Base-by-base conservation (phyloP, 352 stramenopile genomes). In the Globisporangium paroecandrum region DNA sequence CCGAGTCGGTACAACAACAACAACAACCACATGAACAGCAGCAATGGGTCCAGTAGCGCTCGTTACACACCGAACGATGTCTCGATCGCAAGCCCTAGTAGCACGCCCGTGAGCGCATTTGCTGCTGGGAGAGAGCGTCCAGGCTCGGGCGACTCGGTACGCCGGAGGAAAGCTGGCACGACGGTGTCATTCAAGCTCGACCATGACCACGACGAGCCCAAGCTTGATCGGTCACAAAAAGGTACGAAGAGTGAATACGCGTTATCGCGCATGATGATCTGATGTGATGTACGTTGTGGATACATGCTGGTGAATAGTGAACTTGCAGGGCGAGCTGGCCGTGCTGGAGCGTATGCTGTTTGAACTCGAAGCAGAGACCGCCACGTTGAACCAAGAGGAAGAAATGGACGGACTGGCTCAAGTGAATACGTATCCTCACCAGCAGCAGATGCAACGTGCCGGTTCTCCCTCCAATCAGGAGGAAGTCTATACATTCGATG, bases 291-390 rank as follows among this genome's bases (percentile, higher is more conserved):
- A n/a, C 58, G 22, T 13, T 9, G 1, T 41, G 25, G 8, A 6
- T 63, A 27, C 36, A 38, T 54, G 15, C 22, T 24, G 15, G 10
- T 46, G 32, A 25, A 5, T 38, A 68, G 75, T 62, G 4, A 70
- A 49, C 22, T 32, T 84, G n/a, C 75, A 80, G 46, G 61, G 67
- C 0, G 75, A 84, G 68, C 64, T 84, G 51, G 72, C 73, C 4
- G 61, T 76, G 68, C 66, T 84, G 29, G 77, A 84, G 68, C 69
- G 34, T 27, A 84, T 84, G 77, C 47, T 84, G 41, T 67, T 57
- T 56, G 72, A 78, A 22, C 60, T 84, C 7, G 74, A 82, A 64
- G 70, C 66, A 15, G 76, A 83, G 66, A 79, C 74, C 22, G 76
- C 72, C 38, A 64, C 67, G 38, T 34, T 70, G 38, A 36, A 64